Conservation (phyloP, 805 yeast species). For the Yamadazyma sp. region DNA sequence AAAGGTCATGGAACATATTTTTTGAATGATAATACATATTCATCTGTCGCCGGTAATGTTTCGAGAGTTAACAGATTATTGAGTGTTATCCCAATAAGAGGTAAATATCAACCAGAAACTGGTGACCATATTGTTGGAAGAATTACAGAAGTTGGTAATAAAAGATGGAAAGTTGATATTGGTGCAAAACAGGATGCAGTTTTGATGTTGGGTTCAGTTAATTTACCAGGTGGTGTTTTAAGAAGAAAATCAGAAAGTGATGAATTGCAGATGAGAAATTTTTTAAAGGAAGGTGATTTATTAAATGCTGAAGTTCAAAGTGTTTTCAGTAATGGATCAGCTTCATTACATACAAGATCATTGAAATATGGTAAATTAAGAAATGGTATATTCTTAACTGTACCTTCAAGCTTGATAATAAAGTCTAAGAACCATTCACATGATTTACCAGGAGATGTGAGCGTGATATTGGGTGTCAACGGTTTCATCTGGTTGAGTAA, state of each 20-base stretch:
- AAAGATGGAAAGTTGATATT: slow-evolving; percentile 95
- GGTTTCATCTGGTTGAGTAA: slow-evolving; percentile 92
- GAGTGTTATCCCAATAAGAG: slow-evolving; percentile 81
- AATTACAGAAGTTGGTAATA: slow-evolving; percentile 88
- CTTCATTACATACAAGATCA: slow-evolving; percentile 92
- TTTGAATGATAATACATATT: slow-evolving; percentile 68
- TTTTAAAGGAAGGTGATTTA: slow-evolving; percentile 92
- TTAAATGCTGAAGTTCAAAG: slow-evolving; percentile 95
- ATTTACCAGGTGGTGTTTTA: slow-evolving; percentile 94
- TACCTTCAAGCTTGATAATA: slow-evolving; percentile 79
- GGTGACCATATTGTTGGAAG: slow-evolving; percentile 97
- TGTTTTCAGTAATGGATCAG: slow-evolving; percentile 84
- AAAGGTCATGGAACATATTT: slow-evolving; percentile 96
- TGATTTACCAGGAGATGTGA: slow-evolving; percentile 90
- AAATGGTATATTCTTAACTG: slow-evolving; percentile 79
- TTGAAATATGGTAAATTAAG: slow-evolving; percentile 92
- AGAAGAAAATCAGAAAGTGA: slow-evolving; percentile 93
- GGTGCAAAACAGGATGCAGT: slow-evolving; percentile 94
- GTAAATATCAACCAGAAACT: slow-evolving; percentile 88
- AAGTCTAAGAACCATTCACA: slow-evolving; percentile 87
- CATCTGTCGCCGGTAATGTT: slow-evolving; percentile 91
- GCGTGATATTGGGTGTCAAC: slow-evolving; percentile 87
- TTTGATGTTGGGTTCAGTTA: slow-evolving; percentile 90
- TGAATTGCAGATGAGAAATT: slow-evolving; percentile 92
- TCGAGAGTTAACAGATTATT: slow-evolving; percentile 82